Conservation (phyloP, 495 filamentous ascomycete genomes). For the Aspergillus biplanus region DNA sequence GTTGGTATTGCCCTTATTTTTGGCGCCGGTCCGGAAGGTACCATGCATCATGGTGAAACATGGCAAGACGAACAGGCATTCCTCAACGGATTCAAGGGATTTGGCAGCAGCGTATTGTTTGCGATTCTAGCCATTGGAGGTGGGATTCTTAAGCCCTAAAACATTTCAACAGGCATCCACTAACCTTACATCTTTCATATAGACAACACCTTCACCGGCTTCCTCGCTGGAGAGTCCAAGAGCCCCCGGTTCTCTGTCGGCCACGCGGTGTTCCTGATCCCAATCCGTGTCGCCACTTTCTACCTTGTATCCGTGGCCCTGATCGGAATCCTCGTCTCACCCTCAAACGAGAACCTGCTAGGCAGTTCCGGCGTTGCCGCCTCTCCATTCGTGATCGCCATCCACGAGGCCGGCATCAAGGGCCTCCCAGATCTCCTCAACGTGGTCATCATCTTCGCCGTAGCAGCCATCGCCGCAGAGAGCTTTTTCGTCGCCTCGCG, state of each 20-base stretch:
- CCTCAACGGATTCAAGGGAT: conserved; percentile 38
- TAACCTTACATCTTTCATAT: background rate
- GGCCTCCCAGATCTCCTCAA: conserved; percentile 36
- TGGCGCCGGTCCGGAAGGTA: conserved; percentile 35
- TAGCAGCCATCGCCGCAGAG: conserved; percentile 35
- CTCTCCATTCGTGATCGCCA: conserved; percentile 41
- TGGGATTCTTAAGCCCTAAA: background rate
- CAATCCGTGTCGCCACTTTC: conserved; percentile 35
- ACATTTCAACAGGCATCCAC: background rate
- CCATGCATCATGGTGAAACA: conserved; percentile 31
- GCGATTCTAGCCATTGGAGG: conserved; percentile 28
- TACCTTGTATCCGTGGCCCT: conserved; percentile 34
- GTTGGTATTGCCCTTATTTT: conserved; percentile 29
- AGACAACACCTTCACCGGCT: conserved; percentile 2
- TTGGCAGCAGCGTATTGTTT: conserved; percentile 24
- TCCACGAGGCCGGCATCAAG: conserved; percentile 30
- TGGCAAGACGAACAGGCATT: conserved; percentile 30
- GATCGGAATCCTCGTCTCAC: conserved; percentile 31
- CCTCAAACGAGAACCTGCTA: conserved; percentile 30
- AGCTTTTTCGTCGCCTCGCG: conserved; percentile 35
- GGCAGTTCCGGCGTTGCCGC: conserved; percentile 31
- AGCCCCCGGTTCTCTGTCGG: conserved; percentile 30
- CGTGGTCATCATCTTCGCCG: conserved; percentile 33
- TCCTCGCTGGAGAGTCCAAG: conserved; percentile 20
- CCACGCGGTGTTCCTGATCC: conserved; percentile 34